Conservation (phyloP, 192 early-diverging fungal genomes). For the Endogone sp. region DNA sequence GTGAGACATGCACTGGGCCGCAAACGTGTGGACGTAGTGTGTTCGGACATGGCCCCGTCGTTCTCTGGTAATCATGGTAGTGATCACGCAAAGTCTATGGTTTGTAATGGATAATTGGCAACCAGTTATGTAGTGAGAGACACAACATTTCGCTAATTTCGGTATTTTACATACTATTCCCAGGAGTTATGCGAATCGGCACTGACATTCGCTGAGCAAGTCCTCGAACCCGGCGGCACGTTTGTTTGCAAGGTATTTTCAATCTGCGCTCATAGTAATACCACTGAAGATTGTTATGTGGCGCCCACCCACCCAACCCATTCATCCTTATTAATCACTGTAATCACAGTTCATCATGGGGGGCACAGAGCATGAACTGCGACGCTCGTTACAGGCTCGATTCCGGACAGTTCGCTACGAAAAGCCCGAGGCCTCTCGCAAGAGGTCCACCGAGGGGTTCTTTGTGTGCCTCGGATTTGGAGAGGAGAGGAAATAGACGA, state of each 20-base stretch:
- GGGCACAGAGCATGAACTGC: conserved; percentile 47
- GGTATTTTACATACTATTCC: too few relatives aligned
- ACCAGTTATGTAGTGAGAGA: too few relatives aligned
- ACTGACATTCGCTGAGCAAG: conserved; percentile 53
- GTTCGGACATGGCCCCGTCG: conserved; percentile 80
- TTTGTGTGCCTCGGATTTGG: conserved; percentile 57
- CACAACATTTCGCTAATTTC: too few relatives aligned
- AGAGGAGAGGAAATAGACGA: background rate
- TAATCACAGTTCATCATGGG: conserved; percentile 55
- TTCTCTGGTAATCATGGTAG: conserved; percentile 67
- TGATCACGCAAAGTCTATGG: conserved; percentile 63
- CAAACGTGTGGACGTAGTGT: conserved; percentile 38
- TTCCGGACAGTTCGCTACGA: conserved; percentile 60
- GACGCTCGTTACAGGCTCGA: conserved; percentile 29
- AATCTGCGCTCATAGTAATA: background rate
- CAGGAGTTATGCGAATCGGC: conserved; percentile 66
- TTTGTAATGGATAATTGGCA: too few relatives aligned
- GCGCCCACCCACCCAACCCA: too few relatives aligned
- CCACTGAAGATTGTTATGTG: too few relatives aligned
- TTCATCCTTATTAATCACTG: too few relatives aligned
- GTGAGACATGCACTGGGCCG: conserved; percentile 27
- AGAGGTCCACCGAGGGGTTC: conserved; percentile 68
- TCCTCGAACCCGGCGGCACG: conserved; percentile 48
- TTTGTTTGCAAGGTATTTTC: conserved; percentile 66
- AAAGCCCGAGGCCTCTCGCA: conserved; percentile 66